Conservation (phyloP, 2,329 filamentous ascomycete species). For the Taxawa tesnikishii region DNA sequence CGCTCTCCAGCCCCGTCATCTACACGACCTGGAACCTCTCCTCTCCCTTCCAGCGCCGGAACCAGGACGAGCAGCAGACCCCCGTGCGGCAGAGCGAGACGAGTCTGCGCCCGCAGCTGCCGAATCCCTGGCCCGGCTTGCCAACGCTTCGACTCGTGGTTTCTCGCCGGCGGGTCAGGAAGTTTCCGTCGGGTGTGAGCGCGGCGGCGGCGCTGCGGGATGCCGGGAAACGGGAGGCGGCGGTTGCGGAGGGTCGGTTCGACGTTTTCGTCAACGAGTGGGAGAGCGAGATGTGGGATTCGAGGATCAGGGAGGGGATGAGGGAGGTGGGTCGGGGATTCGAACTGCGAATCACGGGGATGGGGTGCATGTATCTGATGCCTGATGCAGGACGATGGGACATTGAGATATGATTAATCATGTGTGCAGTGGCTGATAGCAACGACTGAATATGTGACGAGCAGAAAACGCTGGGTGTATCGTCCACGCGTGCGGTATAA, state of each 20-base stretch:
- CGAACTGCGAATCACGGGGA: slow-evolving; percentile 12
- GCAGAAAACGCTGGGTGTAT: too few relatives aligned
- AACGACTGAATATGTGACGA: too few relatives aligned
- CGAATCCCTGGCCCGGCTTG: slow-evolving; percentile 18
- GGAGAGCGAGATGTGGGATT: slow-evolving; percentile 12
- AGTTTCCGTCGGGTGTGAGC: slow-evolving; percentile 25
- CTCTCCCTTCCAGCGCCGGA: not conserved
- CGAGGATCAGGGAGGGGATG: slow-evolving; percentile 10
- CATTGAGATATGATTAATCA: too few relatives aligned
- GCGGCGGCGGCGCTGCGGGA: slow-evolving; percentile 25
- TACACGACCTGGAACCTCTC: slow-evolving; percentile 12
- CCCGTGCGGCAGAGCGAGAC: not conserved
- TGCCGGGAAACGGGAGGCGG: slow-evolving; percentile 19
- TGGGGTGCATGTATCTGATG: too few relatives aligned
- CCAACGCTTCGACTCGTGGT: slow-evolving; percentile 21
- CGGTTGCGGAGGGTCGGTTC: slow-evolving; percentile 23
- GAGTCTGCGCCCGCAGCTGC: slow-evolving; percentile 13
- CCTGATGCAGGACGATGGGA: too few relatives aligned
- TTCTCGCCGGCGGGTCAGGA: slow-evolving; percentile 18
- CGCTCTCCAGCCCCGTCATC: slow-evolving; percentile 15
- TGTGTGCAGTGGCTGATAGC: too few relatives aligned
- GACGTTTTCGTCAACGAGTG: slow-evolving; percentile 17
- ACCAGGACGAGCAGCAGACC: not conserved
- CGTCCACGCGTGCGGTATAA: too few relatives aligned
- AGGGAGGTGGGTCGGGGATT: slow-evolving; percentile 11